These are phyloP conservation scores for Hyphopichia fennica DNA, from an alignment of 1,139 yeast genomes.

Conservation along the genomic window DNA sequence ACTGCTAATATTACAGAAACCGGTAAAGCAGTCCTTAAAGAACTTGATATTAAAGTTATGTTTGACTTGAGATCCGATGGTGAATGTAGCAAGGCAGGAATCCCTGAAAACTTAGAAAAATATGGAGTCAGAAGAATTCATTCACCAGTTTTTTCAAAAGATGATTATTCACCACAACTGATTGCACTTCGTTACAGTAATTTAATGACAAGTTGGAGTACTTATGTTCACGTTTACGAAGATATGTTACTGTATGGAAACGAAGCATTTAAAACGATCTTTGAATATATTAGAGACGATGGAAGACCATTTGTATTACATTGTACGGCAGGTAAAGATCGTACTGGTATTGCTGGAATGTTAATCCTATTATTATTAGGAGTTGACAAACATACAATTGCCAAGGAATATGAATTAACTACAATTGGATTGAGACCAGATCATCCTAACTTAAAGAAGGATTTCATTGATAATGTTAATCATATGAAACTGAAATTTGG, in stretches of 20 bases:
- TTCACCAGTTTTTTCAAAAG: slow-evolving; percentile 58
- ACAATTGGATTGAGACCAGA: slow-evolving; percentile 62
- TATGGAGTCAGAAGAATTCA: slow-evolving; percentile 54
- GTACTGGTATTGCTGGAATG: slow-evolving; percentile 78
- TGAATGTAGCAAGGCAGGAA: slow-evolving; percentile 57
- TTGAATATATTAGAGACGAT: slow-evolving; percentile 54
- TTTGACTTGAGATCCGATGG: slow-evolving; percentile 71
- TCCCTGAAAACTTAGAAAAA: slow-evolving; percentile 29
- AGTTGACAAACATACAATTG: slow-evolving; percentile 63
- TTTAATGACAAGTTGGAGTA: slow-evolving; percentile 61
- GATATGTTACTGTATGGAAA: slow-evolving; percentile 55
- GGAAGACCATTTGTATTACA: slow-evolving; percentile 57
- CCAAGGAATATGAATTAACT: slow-evolving; percentile 70
- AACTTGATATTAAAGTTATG: slow-evolving; percentile 53
- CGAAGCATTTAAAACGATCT: slow-evolving; percentile 45
- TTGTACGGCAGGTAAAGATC: slow-evolving; percentile 86
- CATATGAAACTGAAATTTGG: slow-evolving; percentile 28
- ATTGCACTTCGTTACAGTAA: slow-evolving; percentile 58
- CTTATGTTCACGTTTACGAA: slow-evolving; percentile 64
- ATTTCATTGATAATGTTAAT: slow-evolving; percentile 30
- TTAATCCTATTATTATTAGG: slow-evolving; percentile 62
- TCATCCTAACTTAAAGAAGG: slow-evolving; percentile 34
- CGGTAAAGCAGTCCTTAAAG: slow-evolving; percentile 43
- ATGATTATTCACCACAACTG: slow-evolving; percentile 66
- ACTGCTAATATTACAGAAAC: slow-evolving; percentile 47